These are phyloP conservation scores for Pseudotulostoma volvatum DNA, from an alignment of 495 filamentous ascomycete genomes.

Conservation along the genomic window DNA sequence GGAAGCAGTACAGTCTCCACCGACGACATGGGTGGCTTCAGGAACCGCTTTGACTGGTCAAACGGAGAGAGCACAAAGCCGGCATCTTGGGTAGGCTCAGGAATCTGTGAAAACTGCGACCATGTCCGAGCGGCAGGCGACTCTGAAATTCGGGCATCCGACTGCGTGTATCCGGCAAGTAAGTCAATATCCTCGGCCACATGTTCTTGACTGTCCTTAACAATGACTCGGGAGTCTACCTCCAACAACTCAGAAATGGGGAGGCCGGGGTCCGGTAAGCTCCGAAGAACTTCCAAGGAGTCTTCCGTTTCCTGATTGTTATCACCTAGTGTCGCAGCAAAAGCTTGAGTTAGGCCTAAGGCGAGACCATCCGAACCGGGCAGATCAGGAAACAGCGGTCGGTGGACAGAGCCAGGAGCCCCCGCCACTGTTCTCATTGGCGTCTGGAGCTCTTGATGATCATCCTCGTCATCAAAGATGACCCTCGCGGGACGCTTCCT, in stretches of 20 bases:
- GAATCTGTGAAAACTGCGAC: conserved; percentile 44
- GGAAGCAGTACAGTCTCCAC: conserved; percentile 49
- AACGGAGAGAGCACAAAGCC: conserved; percentile 54
- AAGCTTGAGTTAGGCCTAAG: conserved; percentile 78
- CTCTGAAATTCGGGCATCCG: conserved; percentile 23
- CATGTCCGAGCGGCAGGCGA: conserved; percentile 24
- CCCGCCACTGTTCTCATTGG: conserved; percentile 18
- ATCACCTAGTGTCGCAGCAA: conserved; percentile 77
- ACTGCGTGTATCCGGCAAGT: conserved; percentile 16
- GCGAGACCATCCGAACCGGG: conserved; percentile 34
- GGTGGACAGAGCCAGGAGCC: conserved; percentile 16
- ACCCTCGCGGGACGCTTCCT: conserved; percentile 26
- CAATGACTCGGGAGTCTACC: conserved; percentile 37
- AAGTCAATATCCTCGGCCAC: conserved; percentile 16
- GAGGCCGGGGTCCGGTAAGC: conserved; percentile 36
- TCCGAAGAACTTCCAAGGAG: conserved; percentile 9
- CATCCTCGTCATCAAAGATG: conserved; percentile 37
- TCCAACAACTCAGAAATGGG: conserved; percentile 25
- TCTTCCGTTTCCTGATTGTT: conserved; percentile 25
- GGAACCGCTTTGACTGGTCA: conserved; percentile 40
- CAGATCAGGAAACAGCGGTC: conserved; percentile 38
- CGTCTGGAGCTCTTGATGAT: conserved; percentile 21
- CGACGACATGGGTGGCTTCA: conserved; percentile 48
- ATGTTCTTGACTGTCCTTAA: conserved; percentile 48
- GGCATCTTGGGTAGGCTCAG: conserved; percentile 73